These are phyloP conservation scores for Colletotrichum noveboracense DNA, from an alignment of 2,329 filamentous ascomycete species.

Conservation along the genomic window DNA sequence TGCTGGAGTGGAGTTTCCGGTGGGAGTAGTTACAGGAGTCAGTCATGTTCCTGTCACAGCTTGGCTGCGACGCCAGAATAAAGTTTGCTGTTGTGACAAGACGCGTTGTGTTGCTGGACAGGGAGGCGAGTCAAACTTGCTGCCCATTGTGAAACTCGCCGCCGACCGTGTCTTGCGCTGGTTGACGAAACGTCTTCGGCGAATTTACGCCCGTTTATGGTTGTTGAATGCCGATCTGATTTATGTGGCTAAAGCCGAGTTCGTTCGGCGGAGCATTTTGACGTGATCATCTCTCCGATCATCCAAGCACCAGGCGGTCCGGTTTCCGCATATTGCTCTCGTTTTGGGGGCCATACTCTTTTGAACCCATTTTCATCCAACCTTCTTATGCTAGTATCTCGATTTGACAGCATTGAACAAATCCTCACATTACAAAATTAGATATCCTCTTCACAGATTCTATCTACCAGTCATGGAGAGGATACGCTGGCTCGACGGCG, in stretches of 20 bases:
- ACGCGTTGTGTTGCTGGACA: neutral
- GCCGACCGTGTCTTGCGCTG: neutral
- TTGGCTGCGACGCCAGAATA: neutral
- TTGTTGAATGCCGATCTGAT: neutral
- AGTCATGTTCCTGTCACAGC: neutral
- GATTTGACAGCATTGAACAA: neutral
- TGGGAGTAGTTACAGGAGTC: neutral
- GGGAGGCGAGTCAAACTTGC: neutral
- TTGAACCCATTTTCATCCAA: neutral
- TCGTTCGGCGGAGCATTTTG: neutral
- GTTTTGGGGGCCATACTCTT: neutral
- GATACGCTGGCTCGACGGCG: neutral
- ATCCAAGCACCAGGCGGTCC: neutral
- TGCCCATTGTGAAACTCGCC: neutral
- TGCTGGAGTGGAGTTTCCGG: neutral
- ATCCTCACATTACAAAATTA: rapidly evolving
- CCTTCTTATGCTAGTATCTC: neutral
- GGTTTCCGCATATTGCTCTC: neutral
- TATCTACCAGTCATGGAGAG: neutral
- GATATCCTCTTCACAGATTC: neutral
- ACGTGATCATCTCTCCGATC: neutral
- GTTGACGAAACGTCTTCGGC: neutral
- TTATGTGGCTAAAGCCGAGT: neutral
- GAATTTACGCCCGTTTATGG: neutral
- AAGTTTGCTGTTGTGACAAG: neutral